Conservation (phyloP, 208 protist genomes). For the Crithidia brevicula region DNA sequence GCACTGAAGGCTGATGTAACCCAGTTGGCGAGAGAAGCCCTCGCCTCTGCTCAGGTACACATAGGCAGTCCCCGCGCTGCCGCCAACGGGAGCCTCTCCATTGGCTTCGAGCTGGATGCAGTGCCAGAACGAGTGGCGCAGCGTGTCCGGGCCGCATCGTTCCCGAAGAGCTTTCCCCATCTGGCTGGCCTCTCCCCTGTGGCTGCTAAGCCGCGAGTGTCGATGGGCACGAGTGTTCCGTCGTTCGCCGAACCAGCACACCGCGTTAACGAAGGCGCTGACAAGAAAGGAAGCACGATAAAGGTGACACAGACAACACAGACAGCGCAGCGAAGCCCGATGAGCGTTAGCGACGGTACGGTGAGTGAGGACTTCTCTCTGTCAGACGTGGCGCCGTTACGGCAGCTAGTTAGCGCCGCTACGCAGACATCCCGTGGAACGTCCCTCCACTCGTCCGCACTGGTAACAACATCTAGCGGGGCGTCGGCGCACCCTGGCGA, state of each 20-base stretch:
- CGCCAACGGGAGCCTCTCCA: constrained; percentile 1
- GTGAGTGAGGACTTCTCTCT: constrained; percentile 6
- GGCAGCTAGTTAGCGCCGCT: neutral
- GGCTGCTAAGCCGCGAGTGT: neutral
- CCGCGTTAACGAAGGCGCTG: neutral
- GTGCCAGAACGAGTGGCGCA: constrained; percentile 1
- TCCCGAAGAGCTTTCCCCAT: constrained; percentile 13
- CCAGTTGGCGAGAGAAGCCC: neutral
- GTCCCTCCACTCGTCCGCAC: neutral
- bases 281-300: neutral
- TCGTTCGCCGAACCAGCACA: neutral
- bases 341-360: constrained; percentile 3
- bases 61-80: neutral
- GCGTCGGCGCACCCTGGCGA: neutral
- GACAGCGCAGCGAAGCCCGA: neutral
- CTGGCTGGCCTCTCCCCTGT: constrained; percentile 1
- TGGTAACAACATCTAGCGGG: neutral
- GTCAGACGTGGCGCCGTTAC: neutral
- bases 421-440: constrained; percentile 9
- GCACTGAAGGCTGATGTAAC: constrained; percentile 5
- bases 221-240: neutral
- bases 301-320: neutral
- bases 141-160: neutral
- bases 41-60: neutral
- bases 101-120: constrained; percentile 6